A percentile compares a stretch with the other conserved stretches of the same genome.
Conservation (phyloP, 106 monocot genomes). For the Dioscorea dumetorum region DNA sequence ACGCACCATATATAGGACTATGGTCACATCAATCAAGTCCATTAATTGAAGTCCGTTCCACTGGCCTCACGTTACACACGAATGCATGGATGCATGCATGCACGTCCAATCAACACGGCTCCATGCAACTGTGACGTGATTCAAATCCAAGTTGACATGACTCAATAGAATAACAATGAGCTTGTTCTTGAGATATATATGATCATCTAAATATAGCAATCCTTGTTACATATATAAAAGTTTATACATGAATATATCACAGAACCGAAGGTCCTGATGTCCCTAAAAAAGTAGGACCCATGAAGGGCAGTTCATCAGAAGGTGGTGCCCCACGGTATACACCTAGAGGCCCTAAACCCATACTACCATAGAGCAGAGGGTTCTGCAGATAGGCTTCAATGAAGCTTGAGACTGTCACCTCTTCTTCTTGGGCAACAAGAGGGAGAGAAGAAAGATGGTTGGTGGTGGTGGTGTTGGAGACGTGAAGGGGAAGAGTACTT, state of each 20-base stretch:
- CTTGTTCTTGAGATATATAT: not conserved
- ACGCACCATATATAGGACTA: too few species aligned
- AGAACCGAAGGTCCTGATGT: conserved; percentile 17
- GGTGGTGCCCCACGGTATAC: not conserved
- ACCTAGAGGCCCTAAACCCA: conserved; percentile 13
- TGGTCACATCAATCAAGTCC: conserved; percentile 4
- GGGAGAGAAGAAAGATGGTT: conserved; percentile 13
- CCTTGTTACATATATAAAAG: not conserved
- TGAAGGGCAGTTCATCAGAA: conserved; percentile 15
- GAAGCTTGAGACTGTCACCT: conserved; percentile 19
- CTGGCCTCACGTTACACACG: conserved; percentile 12
- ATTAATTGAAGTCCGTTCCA: not conserved
- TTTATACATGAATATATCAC: conserved; percentile 1
- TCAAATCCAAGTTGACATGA: conserved; percentile 7
- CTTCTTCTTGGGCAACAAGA: conserved; percentile 7
- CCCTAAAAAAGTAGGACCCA: conserved; percentile 9
- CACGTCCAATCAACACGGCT: conserved; percentile 12
- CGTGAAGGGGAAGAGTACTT: conserved; percentile 11
- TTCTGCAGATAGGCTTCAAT: conserved; percentile 28
- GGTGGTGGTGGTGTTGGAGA: conserved; percentile 3
- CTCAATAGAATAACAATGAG: not conserved
- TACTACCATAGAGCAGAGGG: conserved; percentile 31
- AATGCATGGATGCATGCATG: conserved; percentile 8
- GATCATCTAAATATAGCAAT: not conserved
- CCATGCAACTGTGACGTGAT: conserved; percentile 15